These are phyloP conservation scores for Scheffersomyces cryptocercus DNA, from an alignment of 1,139 yeast genomes.

Conservation along the genomic window DNA sequence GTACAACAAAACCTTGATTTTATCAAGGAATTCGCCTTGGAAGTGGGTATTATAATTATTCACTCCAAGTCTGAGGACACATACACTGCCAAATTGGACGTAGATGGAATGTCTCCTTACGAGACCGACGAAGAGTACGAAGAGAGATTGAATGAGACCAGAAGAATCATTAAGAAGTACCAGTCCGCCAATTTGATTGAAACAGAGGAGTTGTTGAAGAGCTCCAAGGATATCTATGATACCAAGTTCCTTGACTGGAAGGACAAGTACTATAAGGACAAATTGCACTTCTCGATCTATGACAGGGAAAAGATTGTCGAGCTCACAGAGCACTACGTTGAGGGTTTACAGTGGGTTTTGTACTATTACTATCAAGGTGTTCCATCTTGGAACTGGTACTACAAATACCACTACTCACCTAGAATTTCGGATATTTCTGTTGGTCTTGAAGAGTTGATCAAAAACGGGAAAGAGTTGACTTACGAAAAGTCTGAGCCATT, in stretches of 20 bases:
- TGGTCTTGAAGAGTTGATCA: constrained; percentile 60
- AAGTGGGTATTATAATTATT: constrained; percentile 63
- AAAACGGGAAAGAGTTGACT: constrained; percentile 41
- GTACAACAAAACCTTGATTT: constrained; percentile 55
- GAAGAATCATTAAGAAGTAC: constrained; percentile 58
- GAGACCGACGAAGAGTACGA: constrained; percentile 65
- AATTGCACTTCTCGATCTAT: constrained; percentile 65
- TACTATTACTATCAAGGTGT: constrained; percentile 87
- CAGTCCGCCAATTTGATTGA: constrained; percentile 70
- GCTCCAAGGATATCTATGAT: constrained; percentile 65
- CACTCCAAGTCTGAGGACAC: constrained; percentile 58
- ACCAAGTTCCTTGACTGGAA: constrained; percentile 82
- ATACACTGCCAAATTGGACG: constrained; percentile 62
- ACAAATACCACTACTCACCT: constrained; percentile 86
- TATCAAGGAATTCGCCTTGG: constrained; percentile 61
- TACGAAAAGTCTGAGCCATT: constrained; percentile 80
- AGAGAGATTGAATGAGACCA: constrained; percentile 45
- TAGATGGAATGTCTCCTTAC: constrained; percentile 69
- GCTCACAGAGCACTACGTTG: constrained; percentile 80
- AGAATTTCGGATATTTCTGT: constrained; percentile 80
- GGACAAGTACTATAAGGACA: constrained; percentile 74
- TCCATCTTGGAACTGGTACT: constrained; percentile 96
- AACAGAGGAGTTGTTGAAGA: constrained; percentile 61
- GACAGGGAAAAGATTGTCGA: constrained; percentile 58
- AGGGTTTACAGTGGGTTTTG: constrained; percentile 95